phyloP scores from a whole-genome alignment of 257 asterid genomes.

The Gardenia jasminoides region DNA sequence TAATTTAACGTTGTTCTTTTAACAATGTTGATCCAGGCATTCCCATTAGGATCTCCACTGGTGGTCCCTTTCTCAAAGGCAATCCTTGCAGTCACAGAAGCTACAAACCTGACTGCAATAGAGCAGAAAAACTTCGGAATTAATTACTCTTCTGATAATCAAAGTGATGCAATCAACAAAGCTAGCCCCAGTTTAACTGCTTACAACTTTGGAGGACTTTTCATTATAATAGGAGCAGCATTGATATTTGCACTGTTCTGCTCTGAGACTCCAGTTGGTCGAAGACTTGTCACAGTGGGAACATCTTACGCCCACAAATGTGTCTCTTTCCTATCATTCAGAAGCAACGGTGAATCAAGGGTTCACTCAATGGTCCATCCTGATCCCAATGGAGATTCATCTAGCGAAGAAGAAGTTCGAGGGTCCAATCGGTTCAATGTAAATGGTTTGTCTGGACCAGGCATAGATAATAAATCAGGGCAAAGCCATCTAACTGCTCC shows the following conservation, averaged over 20 bases:
- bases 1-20: background rate
- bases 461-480: background rate
- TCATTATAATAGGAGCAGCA: conserved; percentile 42
- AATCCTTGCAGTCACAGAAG: conserved; percentile 42
- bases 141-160: conserved; percentile 35
- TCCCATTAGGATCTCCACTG: conserved; percentile 39
- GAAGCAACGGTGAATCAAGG: background rate
- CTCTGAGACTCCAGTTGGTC: conserved; percentile 32
- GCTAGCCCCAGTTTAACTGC: conserved; percentile 38
- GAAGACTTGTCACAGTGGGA: conserved; percentile 6
- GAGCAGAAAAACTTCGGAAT: conserved; percentile 44
- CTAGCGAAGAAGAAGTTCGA: conserved; percentile 1
- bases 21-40: conserved; percentile 40
- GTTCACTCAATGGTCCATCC: background rate
- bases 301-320: background rate
- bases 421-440: background rate
- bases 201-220: conserved; percentile 50
- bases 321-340: background rate
- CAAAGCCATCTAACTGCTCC: background rate
- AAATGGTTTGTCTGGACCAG: background rate
- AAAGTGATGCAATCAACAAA: conserved; percentile 39
- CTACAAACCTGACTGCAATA: conserved; percentile 25
- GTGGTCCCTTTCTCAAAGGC: conserved; percentile 42
- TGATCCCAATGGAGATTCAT: background rate
- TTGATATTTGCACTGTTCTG: conserved; percentile 37